These are phyloP conservation scores for Acmispon strigosus DNA, from an alignment of 306 rosid genomes.

Conservation along the genomic window DNA sequence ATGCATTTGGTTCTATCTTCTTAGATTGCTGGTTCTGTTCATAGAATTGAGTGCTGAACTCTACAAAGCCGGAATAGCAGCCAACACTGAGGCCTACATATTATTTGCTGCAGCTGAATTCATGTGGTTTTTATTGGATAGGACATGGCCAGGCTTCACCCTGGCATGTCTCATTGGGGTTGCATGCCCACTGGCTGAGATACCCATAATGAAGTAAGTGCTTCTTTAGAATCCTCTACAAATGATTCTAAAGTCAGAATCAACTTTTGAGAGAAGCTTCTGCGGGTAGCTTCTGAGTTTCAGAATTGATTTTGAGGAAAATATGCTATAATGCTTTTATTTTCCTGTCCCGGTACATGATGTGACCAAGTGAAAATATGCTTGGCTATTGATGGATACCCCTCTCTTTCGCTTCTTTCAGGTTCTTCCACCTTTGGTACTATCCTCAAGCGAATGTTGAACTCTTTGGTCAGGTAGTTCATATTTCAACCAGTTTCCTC, in stretches of 20 bases:
- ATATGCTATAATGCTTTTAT: neutral
- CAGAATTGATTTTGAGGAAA: too few species aligned
- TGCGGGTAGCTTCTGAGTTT: too few species aligned
- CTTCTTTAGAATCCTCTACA: too few species aligned
- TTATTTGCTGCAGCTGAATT: conserved; percentile 75
- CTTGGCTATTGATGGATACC: neutral
- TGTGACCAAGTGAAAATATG: neutral
- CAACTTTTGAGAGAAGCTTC: too few species aligned
- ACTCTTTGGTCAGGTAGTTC: conserved; percentile 38
- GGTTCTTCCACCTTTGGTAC: conserved; percentile 39
- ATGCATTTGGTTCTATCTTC: neutral
- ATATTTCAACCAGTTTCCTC: neutral
- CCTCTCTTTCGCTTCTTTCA: conserved; percentile 20
- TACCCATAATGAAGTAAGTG: conserved; percentile 34
- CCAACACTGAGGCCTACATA: conserved; percentile 60
- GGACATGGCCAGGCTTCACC: conserved; percentile 68
- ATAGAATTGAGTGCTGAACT: conserved; percentile 78
- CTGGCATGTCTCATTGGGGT: conserved; percentile 67
- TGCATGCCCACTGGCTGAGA: conserved; percentile 35
- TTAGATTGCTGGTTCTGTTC: conserved; percentile 61
- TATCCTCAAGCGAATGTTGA: conserved; percentile 36
- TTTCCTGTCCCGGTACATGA: neutral
- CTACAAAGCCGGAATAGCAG: conserved; percentile 73
- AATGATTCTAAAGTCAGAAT: too few species aligned
- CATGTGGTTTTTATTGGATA: conserved; percentile 58